Evolutionary conservation across 345 rosid species (phyloP), one percentile per base, ranked within the genome.

Genomic region (Ricinus communis): DNA sequence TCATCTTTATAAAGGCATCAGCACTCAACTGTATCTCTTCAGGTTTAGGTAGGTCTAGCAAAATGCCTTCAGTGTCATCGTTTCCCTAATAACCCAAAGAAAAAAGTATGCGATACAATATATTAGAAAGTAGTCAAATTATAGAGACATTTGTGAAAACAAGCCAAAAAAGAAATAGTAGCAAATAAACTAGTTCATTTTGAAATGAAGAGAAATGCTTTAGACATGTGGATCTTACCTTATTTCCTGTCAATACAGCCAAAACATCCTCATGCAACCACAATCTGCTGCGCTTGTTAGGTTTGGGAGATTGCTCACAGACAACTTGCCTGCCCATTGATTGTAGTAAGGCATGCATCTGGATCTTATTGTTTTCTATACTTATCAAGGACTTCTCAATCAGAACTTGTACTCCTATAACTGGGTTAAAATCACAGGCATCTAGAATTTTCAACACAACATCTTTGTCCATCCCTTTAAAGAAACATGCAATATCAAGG

Each of bases 401-500:
- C 33, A 77, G 81, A 69, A 68, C 49, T 40, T n/a, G 31, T 45
- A 77, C 22, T 38, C 74, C 68, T 27, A 56, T 49, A 14, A 8
- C 60, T 25, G 69, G 28, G 49, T 22, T 2, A 45, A 77, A 69
- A 38, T 12, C 62, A 65, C 77, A 73, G 0, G 53, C 66, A 57
- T 62, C 71, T 18, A 77, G 31, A 27, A 73, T n/a, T 25, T 63
- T 33, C 19, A 19, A 33, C 4, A 62, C 62, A 18, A 28, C 52
- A 59, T 63, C 67, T 36, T 14, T 38, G 9, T 69, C 73, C 70
- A 50, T 14, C 0, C 81, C 81, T 36, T 55, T 72, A 38, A 77
- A 72, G 70, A 77, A 77, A 56, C 81, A 77, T 0, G 73, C 81
- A 52, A 68, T 61, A 36, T 75, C 74, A 27, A 69, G 58, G 57